Conservation (phyloP, 148 eudicot species). For the Nepenthes mirabilis region DNA sequence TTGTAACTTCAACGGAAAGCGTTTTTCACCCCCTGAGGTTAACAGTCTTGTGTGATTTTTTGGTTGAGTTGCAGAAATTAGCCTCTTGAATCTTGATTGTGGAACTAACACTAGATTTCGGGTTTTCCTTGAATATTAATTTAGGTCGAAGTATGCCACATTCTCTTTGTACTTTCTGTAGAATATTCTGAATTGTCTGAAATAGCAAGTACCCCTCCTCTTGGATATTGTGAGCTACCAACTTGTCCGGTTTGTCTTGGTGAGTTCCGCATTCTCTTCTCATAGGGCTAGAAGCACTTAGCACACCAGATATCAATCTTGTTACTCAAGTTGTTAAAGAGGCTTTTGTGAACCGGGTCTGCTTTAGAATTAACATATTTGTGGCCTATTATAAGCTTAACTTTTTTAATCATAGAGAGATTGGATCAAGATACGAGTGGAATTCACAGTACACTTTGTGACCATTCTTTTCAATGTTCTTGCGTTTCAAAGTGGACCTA, state of each 20-base stretch:
- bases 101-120: too few relatives aligned
- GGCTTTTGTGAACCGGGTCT: too few relatives aligned
- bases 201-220: conserved; percentile 52
- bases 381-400: not conserved
- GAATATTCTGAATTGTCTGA: conserved; percentile 48
- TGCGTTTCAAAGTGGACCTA: conserved; percentile 85
- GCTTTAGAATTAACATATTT: not conserved
- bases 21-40: conserved; percentile 78
- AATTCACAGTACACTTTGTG: conserved; percentile 73
- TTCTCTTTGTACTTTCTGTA: conserved; percentile 41
- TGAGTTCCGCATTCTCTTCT: conserved; percentile 14
- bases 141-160: conserved; percentile 83
- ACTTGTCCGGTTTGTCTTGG: conserved; percentile 96
- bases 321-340: too few relatives aligned
- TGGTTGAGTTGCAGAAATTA: not conserved
- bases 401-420: conserved; percentile 43
- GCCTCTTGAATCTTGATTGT: too few relatives aligned
- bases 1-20: conserved; percentile 59
- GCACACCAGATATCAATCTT: too few relatives aligned
- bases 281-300: too few relatives aligned
- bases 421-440: conserved; percentile 95
- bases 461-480: conserved; percentile 80
- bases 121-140: not conserved
- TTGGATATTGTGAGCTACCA: conserved; percentile 60
- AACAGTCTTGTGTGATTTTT: not conserved